Evolutionary conservation across 164 flowering plant species (phyloP), one percentile per base, ranked within the genome.

Genomic region (Aristolochia californica): DNA sequence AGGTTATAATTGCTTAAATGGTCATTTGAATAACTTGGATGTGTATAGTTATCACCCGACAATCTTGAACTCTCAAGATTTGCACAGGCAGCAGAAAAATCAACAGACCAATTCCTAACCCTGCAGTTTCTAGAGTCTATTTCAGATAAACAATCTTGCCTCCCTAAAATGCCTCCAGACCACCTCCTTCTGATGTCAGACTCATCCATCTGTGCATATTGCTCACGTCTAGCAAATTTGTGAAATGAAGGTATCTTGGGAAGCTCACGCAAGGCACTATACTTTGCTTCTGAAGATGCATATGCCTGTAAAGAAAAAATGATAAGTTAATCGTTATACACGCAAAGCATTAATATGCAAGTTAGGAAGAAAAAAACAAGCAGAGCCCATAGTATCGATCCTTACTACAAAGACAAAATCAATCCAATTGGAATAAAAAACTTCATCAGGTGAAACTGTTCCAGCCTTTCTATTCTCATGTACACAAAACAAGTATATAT

Each of bases 211-310:
- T 80, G 87, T 15, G 84, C 74, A 78, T 83, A 79, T 56, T 93
- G 96, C 71, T 85, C 99, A 24, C 96, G 77, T 72, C 91, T 78
- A 50, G 96, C 96, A 80, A 87, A 94, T 75, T 87, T 94, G 66
- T 89, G 90, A 68, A 94, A 94, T 12, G 99, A 94, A 16, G 90
- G 99, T 66, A 94, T 89, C 78, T 89, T 94, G 22, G 99, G 99
- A 69, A 87, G 91, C 70, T 81, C 90, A 66, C 76, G 69, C 25
- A 72, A 55, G 38, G 75, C 60, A 57, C 61, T 82, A 54, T 68
- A 49, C 64, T 66, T 78, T 65, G 87, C 86, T 78, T 78, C 91
- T 55, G 83, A 69, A 51, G 86, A 76, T 63, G 91, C 88, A 80
- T 78, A 87, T 60, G 97, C 99, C 99, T 94, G 85, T 28, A 15